Evolutionary conservation across 225 moss, liverwort and hornwort genomes (phyloP), one percentile per base, ranked within the genome.

Genomic region (Straminergon stramineum): DNA sequence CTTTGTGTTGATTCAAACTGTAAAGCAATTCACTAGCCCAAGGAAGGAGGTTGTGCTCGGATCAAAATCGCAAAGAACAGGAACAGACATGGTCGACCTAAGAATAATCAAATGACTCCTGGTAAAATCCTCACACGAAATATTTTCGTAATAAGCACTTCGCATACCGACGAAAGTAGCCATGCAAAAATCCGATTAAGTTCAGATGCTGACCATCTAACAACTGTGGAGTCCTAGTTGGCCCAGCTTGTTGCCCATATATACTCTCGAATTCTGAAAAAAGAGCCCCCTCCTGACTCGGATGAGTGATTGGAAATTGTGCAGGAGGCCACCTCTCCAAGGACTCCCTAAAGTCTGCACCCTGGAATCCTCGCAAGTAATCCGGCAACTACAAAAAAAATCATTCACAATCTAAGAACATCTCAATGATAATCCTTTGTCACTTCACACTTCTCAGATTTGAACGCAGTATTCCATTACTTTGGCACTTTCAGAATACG

Each of bases 251-350:
- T 94, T 93, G 95, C 84, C 93, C 94, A 84, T 94, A 97, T 81
- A 96, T 93, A 56, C 90, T 81, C 93, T 96, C 97, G 75, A 98
- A 98, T 84, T 96, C 96, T 81, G 92, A 83, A 71, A 97, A 94
- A 43, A 91, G 92, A 67, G 91, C 91, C 81, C 84, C 91, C 79
- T 93, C 95, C 78, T 93, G 91, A 90, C 84, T 92, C 81, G 91
- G 93, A 76, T 82, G 92, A 74, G 61, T 79, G 75, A 85, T 74
- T 79, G 93, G 52, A 75, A 94, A 90, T 32, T 91, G 91, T 56
- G 91, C 91, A 81, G 93, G 92, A 93, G 93, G 90, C 87, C 91
- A 93, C 80, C 92, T 93, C 84, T 96, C 94, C 76, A 92, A 83
- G 45, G 96, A 92, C 74, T 94, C 94, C 63, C 91, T 90, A 65